Evolutionary conservation across 257 asterid species (phyloP), one percentile per base, ranked within the genome.

Genomic region (Apocynum venetum): DNA sequence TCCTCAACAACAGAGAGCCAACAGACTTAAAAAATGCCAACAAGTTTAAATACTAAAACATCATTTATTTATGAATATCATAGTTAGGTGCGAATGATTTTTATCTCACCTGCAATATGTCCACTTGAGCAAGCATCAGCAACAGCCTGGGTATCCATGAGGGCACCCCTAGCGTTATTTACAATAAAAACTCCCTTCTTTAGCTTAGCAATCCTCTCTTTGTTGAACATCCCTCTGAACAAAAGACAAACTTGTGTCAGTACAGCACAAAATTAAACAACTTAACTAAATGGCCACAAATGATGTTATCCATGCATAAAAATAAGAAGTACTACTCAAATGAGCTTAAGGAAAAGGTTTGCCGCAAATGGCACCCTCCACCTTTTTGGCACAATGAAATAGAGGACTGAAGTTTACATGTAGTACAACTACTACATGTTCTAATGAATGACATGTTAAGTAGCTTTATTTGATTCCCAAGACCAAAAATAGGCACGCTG

Each of bases 121-220:
- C 99, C 99, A 75, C 96, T 91, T 25, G 89, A 80, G 77, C 99
- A 96, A 64, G 97, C 99, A 85, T 96, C 97, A 19, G 67, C 97
- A 73, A 96, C 99, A 57, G 99, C 99, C 83, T 96, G 98, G 15
- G 98, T 90, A 83, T 96, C 98, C 99, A 96, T 96, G 82, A 93
- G 90, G 46, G 99, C 99, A 51, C 98, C 98, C 86, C 99, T 85
- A 66, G 99, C 99, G 68, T 96, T 96, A 90, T 96, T 96, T 80
- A 96, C 97, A 35, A 96, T 89, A 15, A 93, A 77, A 77, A 93
- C 98, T 13, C 99, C 99, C 90, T 90, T 93, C 81, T 96, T 96
- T 14, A 91, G 86, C 93, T 89, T 93, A 4, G 97, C 92, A 72
- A 96, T 96, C 88, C 75, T 92, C 3, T 90, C 92, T 81, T 89